Base-by-base conservation (phyloP, 345 rosid genomes). In the Corymbia maculata region DNA sequence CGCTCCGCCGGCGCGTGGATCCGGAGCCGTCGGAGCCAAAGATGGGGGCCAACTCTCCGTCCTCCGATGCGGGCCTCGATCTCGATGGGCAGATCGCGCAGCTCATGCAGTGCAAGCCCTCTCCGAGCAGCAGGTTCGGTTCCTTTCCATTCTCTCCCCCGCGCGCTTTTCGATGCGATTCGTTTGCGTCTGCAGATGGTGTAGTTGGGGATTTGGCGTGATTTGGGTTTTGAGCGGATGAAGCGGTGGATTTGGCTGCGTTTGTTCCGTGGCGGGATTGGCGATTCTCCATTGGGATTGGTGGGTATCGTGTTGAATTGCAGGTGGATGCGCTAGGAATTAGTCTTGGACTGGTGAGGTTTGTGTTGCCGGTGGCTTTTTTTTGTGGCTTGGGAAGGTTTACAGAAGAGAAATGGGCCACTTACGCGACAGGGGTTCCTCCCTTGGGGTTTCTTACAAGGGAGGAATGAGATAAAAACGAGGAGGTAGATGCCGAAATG, bases 51-150 rank as follows among this genome's bases (percentile, higher is more conserved):
- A 93, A 94, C 91, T 93, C 97, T 88, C 85, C 91, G 89, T 91
- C 98, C 85, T 89, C 95, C 16, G 96, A 96, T 75, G 86, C 97
- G 79, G 92, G 92, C 53, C 86, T 90, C 91, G 97, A 95, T 90
- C 95, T 96, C 53, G 96, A 96, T 89, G 97, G 95, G 88, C 98
- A 95, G 95, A 95, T 95, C 96, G 91, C 95, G 79, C 97, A 95
- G 94, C 98, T 95, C 88, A 95, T 94, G 96, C 98, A 96, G 94
- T 96, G 98, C 95, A 96, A 95, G 92, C 98, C 98, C 95, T 96
- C 61, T 96, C 98, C 14, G 98, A 96, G 91, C 95, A 92, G 66
- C 96, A 96, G 98, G 98, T 96, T 82, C 28, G 17, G 6, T 47
- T 79, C n/a, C 52, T 57, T 9, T 57, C 64, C n/a, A 32, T 28